Percentiles rank a stretch among this genome's conserved stretches.
phyloP scores from a whole-genome alignment of 2,329 filamentous ascomycete genomes.

The Trichoderma breve region DNA sequence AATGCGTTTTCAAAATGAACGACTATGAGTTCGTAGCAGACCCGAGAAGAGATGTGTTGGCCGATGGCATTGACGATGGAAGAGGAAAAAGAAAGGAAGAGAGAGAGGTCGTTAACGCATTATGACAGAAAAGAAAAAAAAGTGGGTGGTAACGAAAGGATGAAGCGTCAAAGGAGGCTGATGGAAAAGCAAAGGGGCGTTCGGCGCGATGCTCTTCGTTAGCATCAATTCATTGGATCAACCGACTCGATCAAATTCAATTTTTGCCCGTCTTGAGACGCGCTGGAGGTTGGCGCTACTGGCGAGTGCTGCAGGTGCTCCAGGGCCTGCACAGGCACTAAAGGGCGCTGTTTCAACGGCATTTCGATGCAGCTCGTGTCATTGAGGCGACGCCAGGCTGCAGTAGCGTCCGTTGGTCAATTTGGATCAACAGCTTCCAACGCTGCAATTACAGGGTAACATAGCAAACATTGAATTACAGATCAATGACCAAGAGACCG shows the following conservation, averaged over 20 bases:
- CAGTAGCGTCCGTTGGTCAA: neutral
- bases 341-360: neutral
- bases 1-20: neutral
- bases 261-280: neutral
- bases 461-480: neutral
- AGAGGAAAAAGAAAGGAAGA: neutral
- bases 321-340: neutral
- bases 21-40: neutral
- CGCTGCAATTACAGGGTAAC: neutral
- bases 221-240: neutral
- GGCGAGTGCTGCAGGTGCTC: neutral
- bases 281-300: neutral
- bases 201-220: neutral
- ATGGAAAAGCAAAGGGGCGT: slow-evolving; percentile 16
- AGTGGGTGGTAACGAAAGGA: slow-evolving; percentile 9
- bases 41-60: neutral
- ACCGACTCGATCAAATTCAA: neutral
- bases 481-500: neutral
- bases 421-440: neutral
- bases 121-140: neutral
- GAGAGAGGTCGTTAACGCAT: neutral
- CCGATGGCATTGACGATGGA: neutral
- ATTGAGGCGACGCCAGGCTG: neutral
- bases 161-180: slow-evolving; percentile 16
- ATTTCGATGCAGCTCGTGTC: neutral